These are phyloP conservation scores for Microbotryomycetes sp. DNA, from an alignment of 1,284 basidiomycete species.

Conservation along the genomic window DNA sequence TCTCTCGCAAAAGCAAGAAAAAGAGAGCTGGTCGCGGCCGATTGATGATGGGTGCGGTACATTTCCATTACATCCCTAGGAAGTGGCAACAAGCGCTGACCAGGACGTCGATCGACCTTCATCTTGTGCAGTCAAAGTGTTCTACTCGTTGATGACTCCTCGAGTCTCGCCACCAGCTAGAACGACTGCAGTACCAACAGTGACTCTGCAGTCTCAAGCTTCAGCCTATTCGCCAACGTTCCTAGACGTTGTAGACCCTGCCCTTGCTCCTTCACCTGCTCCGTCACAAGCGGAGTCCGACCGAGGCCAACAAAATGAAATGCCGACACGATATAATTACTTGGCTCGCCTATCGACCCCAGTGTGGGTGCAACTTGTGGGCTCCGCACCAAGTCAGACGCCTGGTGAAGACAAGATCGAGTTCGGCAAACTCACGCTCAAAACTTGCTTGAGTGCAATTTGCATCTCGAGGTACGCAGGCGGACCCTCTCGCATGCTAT, in stretches of 20 bases:
- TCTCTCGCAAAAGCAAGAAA: not conserved
- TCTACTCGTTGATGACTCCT: slow-evolving; percentile 28
- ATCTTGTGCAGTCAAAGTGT: slow-evolving; percentile 30
- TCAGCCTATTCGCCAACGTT: slow-evolving; percentile 18
- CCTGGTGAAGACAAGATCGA: slow-evolving; percentile 5
- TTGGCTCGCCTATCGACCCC: slow-evolving; percentile 25
- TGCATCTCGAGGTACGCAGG: slow-evolving; percentile 31
- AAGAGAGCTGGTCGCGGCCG: not conserved
- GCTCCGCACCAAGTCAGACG: not conserved
- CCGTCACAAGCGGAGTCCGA: slow-evolving; percentile 1
- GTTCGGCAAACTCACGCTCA: slow-evolving; percentile 31
- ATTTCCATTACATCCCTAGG: not conserved
- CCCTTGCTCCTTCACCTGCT: slow-evolving; percentile 10
- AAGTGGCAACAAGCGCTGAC: not conserved
- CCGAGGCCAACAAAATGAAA: slow-evolving; percentile 1
- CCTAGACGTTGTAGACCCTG: slow-evolving; percentile 28
- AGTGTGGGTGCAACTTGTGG: slow-evolving; percentile 29
- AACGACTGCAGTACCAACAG: not conserved
- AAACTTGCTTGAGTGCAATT: slow-evolving; percentile 30
- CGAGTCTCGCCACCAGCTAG: not conserved
- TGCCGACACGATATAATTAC: slow-evolving; percentile 15
- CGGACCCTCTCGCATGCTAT: too few relatives aligned
- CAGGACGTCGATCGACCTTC: not conserved
- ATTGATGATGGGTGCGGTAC: slow-evolving; percentile 26
- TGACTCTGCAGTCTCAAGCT: not conserved